Percentiles rank a stretch among this genome's conserved stretches.
These are phyloP conservation scores for Monilinia fructigena DNA, from an alignment of 2,329 filamentous ascomycete species.

Conservation along the genomic window DNA sequence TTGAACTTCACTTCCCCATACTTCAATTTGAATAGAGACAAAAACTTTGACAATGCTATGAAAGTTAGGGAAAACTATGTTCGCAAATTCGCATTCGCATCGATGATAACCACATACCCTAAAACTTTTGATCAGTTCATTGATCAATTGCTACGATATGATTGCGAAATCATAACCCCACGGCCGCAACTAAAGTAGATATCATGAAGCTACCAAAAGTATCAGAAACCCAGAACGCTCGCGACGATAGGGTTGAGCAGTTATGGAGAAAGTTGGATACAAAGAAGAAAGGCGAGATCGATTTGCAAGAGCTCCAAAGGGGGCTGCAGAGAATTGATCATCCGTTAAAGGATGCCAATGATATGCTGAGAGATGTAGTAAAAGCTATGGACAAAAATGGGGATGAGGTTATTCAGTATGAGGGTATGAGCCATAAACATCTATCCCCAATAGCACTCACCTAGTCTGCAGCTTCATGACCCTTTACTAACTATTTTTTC, in stretches of 20 bases:
- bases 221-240: conserved; percentile 72
- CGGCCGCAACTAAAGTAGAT: conserved; percentile 21
- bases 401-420: conserved; percentile 87
- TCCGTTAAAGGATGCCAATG: conserved; percentile 89
- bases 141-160: conserved; percentile 30
- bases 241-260: conserved; percentile 76
- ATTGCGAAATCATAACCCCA: conserved; percentile 30
- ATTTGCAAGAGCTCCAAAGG: conserved; percentile 79
- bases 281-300: conserved; percentile 72
- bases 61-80: background rate
- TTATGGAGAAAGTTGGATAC: conserved; percentile 84
- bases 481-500: conserved; percentile 17
- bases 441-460: background rate
- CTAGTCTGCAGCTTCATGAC: conserved; percentile 1
- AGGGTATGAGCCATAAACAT: conserved; percentile 58
- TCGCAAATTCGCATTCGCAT: conserved; percentile 20
- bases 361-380: conserved; percentile 78
- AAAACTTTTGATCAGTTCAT: conserved; percentile 23
- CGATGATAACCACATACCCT: conserved; percentile 30
- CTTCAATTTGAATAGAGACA: background rate
- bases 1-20: conserved; percentile 10
- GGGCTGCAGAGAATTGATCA: conserved; percentile 88
- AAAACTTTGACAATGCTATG: conserved; percentile 16
- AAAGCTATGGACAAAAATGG: conserved; percentile 79
- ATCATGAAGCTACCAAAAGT: conserved; percentile 51